phyloP scores from a whole-genome alignment of 2,329 filamentous ascomycete genomes.

The Cordyceps militaris region DNA sequence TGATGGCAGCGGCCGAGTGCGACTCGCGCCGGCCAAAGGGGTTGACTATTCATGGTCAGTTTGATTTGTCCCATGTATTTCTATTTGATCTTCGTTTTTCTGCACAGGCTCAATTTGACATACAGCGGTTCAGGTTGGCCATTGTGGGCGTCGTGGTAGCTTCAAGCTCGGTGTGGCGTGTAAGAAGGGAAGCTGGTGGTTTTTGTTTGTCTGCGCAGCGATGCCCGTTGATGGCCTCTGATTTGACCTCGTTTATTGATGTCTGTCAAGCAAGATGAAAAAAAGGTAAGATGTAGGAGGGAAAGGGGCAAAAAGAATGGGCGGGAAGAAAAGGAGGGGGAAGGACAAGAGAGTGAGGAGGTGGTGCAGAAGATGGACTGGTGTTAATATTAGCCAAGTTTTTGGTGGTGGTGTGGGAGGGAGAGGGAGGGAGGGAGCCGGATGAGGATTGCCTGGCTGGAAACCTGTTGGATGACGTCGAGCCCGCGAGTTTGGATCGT shows the following conservation, averaged over 20 bases:
- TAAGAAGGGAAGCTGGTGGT: not conserved
- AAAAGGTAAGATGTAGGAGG: not conserved
- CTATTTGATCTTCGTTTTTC: too few species aligned
- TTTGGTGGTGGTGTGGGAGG: not conserved
- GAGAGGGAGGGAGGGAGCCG: constrained; percentile 1
- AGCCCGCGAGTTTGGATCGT: not conserved
- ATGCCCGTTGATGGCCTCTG: not conserved
- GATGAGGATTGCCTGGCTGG: constrained; percentile 8
- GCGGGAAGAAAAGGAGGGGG: not conserved
- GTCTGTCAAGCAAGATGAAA: not conserved
- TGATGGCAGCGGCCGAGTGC: constrained; percentile 53
- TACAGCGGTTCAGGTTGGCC: constrained; percentile 26
- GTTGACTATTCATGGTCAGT: constrained; percentile 50
- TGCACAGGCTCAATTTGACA: too few species aligned
- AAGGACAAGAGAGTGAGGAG: not conserved
- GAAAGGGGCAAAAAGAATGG: not conserved
- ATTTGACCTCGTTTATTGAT: not conserved
- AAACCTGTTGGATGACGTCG: not conserved
- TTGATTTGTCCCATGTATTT: not conserved
- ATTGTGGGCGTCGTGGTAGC: constrained; percentile 18
- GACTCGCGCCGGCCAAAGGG: constrained; percentile 67
- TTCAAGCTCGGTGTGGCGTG: not conserved
- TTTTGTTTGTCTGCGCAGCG: too few species aligned
- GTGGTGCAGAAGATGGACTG: too few species aligned
- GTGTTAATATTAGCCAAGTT: not conserved